Evolutionary conservation across 148 eudicot species (phyloP).

Genomic region (Silene uniflora): DNA sequence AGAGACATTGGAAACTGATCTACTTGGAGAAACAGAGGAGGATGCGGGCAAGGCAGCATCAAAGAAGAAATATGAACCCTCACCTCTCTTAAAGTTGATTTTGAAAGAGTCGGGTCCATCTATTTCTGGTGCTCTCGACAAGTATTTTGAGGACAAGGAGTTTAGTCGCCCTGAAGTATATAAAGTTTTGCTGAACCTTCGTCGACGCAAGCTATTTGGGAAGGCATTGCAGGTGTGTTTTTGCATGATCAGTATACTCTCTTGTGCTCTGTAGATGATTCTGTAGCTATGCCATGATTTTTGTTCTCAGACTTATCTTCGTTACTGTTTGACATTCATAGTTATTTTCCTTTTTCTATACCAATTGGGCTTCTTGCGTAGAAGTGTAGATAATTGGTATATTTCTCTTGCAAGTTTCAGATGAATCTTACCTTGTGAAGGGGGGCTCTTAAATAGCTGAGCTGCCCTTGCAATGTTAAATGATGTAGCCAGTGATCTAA

Average conservation of each 20-base stretch:
- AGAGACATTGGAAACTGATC: slow-evolving; percentile 38
- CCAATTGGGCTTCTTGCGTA: not conserved
- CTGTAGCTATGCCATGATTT: not conserved
- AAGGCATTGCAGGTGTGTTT: slow-evolving; percentile 75
- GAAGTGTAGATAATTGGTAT: not conserved
- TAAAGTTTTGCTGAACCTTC: slow-evolving; percentile 35
- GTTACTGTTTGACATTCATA: too few species aligned
- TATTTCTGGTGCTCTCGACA: slow-evolving; percentile 42
- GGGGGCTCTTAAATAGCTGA: not conserved
- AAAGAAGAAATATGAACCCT: slow-evolving; percentile 12
- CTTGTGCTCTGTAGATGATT: not conserved
- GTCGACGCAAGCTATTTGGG: slow-evolving; percentile 41
- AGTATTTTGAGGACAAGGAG: slow-evolving; percentile 52
- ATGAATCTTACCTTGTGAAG: not conserved
- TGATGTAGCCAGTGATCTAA: not conserved
- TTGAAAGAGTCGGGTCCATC: slow-evolving; percentile 32
- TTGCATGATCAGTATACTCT: not conserved
- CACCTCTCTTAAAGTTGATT: slow-evolving; percentile 35
- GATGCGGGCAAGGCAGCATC: slow-evolving; percentile 20
- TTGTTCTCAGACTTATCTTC: not conserved
- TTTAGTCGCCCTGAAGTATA: slow-evolving; percentile 28
- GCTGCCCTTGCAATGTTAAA: not conserved
- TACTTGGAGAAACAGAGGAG: slow-evolving; percentile 33
- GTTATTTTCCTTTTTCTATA: not conserved
- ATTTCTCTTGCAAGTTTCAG: not conserved